Base-by-base conservation (phyloP, 2,329 filamentous ascomycete genomes). In the Didymella glomerata region DNA sequence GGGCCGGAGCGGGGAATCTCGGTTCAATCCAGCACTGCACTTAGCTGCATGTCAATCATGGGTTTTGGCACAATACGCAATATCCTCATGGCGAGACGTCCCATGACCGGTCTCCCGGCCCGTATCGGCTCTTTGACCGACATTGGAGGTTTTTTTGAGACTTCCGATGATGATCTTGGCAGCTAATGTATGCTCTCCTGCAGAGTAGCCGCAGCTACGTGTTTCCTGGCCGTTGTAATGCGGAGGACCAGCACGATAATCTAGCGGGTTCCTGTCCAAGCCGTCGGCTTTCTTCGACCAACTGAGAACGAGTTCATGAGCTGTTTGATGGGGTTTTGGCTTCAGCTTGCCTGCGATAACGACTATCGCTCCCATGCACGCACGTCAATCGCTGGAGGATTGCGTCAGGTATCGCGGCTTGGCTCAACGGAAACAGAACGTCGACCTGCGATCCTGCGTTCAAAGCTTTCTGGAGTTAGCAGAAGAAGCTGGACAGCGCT, bases 381-480 rank as follows among this genome's bases (percentile, higher is more conserved):
- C 64, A 67, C 64, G 64, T 67, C 64, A 67, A 56, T 49, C 38
- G 27, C 30, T 25, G 28, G 38, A 55, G 58, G 59, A 67, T 67
- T 41, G 62, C 64, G 64, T 67, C 62, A 67, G 56, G 42, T 48
- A 56, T 40, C 27, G 41, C 36, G 49, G 48, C 64, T 65, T 67
- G 62, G 64, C 62, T 6, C 25, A 30, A 1, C n/a, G 22, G 6
- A n/a, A 46, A 36, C 30, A 9, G 38, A 51, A 25, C 22, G 28
- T n/a, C 34, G 11, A 13, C 48, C 40, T 16, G 28, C 50, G 42
- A 46, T 40, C 7, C 45, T 27, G 36, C 34, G 24, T 13, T n/a
- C 4, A 1, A 5, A 28, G 22, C 9, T 13, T 25, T 34, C 18
- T 18, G 38, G 27, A 30, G 41, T 13, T 30, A 48, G 14, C 4